Conservation (phyloP, 1,284 basidiomycete species). For the Mycosarcoma mackinlayi region DNA sequence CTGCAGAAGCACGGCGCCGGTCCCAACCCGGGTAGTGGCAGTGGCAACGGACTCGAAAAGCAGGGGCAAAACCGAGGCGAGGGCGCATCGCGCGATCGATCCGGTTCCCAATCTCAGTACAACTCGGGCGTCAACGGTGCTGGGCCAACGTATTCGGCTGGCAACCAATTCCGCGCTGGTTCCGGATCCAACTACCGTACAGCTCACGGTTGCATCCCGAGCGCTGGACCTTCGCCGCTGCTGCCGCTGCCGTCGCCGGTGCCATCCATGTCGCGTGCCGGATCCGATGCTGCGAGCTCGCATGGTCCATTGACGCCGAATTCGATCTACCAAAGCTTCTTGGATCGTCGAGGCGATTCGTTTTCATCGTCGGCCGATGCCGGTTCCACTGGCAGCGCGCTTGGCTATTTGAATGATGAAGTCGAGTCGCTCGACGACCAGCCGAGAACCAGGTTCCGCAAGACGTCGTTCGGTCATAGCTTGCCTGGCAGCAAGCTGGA, state of each 20-base stretch:
- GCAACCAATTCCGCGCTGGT: conserved; percentile 14
- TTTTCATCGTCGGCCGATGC: conserved; percentile 35
- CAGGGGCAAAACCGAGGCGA: conserved; percentile 32
- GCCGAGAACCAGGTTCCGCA: conserved; percentile 9
- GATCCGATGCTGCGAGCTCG: conserved; percentile 45
- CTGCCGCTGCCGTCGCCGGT: conserved; percentile 41
- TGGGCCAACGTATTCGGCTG: conserved; percentile 5
- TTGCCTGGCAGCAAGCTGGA: conserved; percentile 24
- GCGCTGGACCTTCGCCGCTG: conserved; percentile 20
- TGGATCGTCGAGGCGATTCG: conserved; percentile 39
- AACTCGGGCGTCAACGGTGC: conserved; percentile 27
- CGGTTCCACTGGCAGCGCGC: conserved; percentile 12
- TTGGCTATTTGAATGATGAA: conserved; percentile 17
- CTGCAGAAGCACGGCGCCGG: conserved; percentile 49
- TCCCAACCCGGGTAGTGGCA: conserved; percentile 21
- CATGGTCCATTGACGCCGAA: conserved; percentile 45
- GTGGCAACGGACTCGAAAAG: conserved; percentile 24
- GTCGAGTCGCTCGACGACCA: conserved; percentile 28
- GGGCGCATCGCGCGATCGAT: conserved; percentile 32
- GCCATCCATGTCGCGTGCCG: conserved; percentile 42
- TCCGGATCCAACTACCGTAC: conserved; percentile 17
- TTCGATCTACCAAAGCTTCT: conserved; percentile 44
- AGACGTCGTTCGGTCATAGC: conserved; percentile 10
- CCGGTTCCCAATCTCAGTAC: conserved; percentile 26
- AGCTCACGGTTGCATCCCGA: conserved; percentile 12